Evolutionary conservation across 306 rosid genomes (phyloP), one percentile per base, ranked within the genome.

Genomic region (Alnus rubra): DNA sequence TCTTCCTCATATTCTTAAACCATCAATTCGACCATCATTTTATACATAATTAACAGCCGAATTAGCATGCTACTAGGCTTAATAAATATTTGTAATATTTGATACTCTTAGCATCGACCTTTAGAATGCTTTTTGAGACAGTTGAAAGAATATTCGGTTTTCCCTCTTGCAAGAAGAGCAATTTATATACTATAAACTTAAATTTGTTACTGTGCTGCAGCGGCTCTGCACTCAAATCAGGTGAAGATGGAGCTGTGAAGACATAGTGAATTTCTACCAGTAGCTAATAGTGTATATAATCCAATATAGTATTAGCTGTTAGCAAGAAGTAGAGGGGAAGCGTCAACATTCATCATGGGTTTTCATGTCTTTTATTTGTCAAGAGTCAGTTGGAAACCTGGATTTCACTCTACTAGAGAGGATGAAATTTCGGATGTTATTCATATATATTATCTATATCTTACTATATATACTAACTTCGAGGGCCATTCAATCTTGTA

Each of bases 211-310:
- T 84, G 81, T 84, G 78, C 76, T 68, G 53, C 97, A 95, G 98
- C 87, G 62, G 80, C 93, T 80, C 85, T 90, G 90, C 97, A 88
- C 82, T 84, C 91, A 72, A 87, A 90, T 84, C 97, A 91, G 73
- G 79, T 95, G 92, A 91, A 94, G 97, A 94, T 90, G 94, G 97
- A 95, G 88, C 89, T 84, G 70, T 89, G 89, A 95, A 86, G 81
- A 74, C 72, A 51, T 69, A 72, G 67, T 82, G 75, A 74, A 87
- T 78, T 78, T 80, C 81, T 79, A 72, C 84, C 14, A 59, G 86
- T 67, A 88, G 89, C 81, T 76, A 83, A 56, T 82, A 79, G 86
- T 92, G 98, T 92, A 88, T 84, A 95, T 92, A 33, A 95, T 49
- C 71, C 85, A 86, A 81, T 88, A 87, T 91, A 86, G 89, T 85